Base-by-base conservation (phyloP, 202 grass and related monocot species). In the Carex sylvatica region DNA sequence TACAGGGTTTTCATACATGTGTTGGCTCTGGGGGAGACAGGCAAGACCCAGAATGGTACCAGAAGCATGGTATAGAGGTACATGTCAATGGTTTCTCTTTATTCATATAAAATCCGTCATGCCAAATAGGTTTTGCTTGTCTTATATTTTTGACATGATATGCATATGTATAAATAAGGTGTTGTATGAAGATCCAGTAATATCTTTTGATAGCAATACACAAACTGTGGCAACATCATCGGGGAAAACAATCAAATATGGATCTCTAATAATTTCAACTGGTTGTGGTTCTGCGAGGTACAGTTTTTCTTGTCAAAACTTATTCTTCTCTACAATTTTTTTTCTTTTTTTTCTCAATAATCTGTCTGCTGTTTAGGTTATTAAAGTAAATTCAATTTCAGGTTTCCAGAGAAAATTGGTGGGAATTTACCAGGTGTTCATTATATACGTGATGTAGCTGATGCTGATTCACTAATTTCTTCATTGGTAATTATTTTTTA, bases 1-100 rank as follows among this genome's bases (percentile, higher is more conserved):
- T 16, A 66, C 79, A 97, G 94, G 94, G 94, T 70, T 97, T 97
- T 73, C 92, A 94, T 87, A 92, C 94, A 51, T 97, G 94, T 65
- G 90, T 97, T 85, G 94, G 94, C 80, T 89, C 90, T 80, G 92
- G 94, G 75, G 92, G 90, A 36, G 90, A 94, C 61, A 88, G 90
- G 40, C 94, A 97, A 71, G 91, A 83, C 65, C 56, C 88, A 7
- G 94, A 94, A 76, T 97, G 94, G 94, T 97, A 97, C 79, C 88
- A 89, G 69, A 91, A 97, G 55, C 89, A 94, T 18, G 90, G 94
- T 53, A 94, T 97, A 84, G 94, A 97, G 94, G 94, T 97, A 91
- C 61, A 51, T 36, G 54, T 52, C 44, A 78, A 54, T 44, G 31
- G 65, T 77, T 42, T 75, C 31, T 26, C 9, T 52, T 84, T 42